Conservation (phyloP, 768 basidiomycete species). For the Crassisporium funariophilum region DNA sequence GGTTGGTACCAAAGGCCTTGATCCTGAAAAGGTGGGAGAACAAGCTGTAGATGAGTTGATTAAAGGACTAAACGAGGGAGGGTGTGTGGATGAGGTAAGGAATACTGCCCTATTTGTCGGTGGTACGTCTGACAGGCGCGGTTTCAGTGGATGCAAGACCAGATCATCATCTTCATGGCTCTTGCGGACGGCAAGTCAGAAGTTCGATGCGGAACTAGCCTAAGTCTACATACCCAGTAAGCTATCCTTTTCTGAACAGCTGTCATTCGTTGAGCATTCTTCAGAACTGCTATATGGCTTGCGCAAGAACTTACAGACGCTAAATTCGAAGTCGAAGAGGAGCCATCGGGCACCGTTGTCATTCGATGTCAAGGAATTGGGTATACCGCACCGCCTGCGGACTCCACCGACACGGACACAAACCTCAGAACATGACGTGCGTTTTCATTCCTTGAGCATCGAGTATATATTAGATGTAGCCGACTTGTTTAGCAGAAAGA, state of each 20-base stretch:
- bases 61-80: slow-evolving; percentile 59
- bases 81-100: slow-evolving; percentile 72
- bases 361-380: slow-evolving; percentile 71
- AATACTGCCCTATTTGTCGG: not conserved
- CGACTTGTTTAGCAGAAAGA: not conserved
- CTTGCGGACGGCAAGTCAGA: slow-evolving; percentile 66
- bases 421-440: no score
- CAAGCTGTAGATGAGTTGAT: slow-evolving; percentile 63
- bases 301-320: slow-evolving; percentile 70
- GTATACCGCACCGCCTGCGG: slow-evolving; percentile 36
- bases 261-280: slow-evolving; percentile 1
- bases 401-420: slow-evolving; percentile 1
- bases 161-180: slow-evolving; percentile 77
- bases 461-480: not conserved
- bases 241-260: slow-evolving; percentile 17
- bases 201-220: slow-evolving; percentile 52
- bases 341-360: slow-evolving; percentile 39
- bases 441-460: no score
- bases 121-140: not conserved
- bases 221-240: slow-evolving; percentile 71
- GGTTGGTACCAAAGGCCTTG: slow-evolving; percentile 53
- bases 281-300: slow-evolving; percentile 71
- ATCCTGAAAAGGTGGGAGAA: slow-evolving; percentile 51
- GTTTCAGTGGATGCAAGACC: slow-evolving; percentile 58
- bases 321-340: slow-evolving; percentile 55